Evolutionary conservation across 257 asterid genomes (phyloP).

Genomic region (Solanum lycopersicoides): DNA sequence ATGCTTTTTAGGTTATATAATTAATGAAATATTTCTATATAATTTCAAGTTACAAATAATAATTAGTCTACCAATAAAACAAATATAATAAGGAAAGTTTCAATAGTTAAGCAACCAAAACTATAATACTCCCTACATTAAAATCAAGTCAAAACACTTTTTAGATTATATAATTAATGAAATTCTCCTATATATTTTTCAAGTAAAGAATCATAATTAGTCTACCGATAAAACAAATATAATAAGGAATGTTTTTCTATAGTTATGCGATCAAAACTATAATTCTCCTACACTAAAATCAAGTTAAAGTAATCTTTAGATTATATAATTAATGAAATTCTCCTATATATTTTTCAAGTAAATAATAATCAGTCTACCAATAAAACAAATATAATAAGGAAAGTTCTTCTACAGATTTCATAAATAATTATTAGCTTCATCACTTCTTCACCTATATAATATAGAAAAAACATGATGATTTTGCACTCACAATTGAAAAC

Average conservation of each 20-base stretch:
- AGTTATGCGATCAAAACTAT: no score
- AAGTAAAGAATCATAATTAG: not conserved
- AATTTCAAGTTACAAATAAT: no score
- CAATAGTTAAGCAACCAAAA: not conserved
- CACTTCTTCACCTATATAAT: not conserved
- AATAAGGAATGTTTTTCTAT: no score
- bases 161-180: not conserved
- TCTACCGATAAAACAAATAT: no score
- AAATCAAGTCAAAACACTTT: no score
- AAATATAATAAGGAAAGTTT: no score
- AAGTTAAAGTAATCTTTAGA: not conserved
- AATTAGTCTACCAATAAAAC: no score
- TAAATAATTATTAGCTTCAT: not conserved
- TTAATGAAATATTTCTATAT: no score
- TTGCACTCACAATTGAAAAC: not conserved
- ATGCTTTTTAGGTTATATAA: no score
- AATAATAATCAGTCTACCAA: not conserved
- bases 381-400: not conserved
- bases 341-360: not conserved
- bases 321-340: not conserved
- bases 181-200: not conserved
- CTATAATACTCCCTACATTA: not conserved
- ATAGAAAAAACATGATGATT: not conserved
- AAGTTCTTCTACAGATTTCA: not conserved
- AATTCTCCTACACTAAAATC: no score